Base-by-base conservation (phyloP, 495 filamentous ascomycete species). In the Trichoderma erinaceum region DNA sequence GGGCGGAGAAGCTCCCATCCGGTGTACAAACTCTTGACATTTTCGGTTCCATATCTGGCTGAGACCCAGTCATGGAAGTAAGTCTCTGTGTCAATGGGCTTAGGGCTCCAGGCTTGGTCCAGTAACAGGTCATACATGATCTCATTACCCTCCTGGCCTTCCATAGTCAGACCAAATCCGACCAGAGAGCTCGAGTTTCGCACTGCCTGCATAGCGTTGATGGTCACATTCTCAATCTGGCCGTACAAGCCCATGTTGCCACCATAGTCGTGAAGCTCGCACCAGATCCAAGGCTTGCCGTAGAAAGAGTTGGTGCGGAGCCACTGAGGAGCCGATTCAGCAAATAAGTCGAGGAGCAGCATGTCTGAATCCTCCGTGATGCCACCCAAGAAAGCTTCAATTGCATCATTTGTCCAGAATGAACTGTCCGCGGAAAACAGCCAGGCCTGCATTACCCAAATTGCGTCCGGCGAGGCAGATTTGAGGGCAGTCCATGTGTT, bases 371-470 rank as follows among this genome's bases (percentile, higher is more conserved):
- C 68, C 23, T 77, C 70, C 18, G 76, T 72, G 1, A 86, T 79
- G 18, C 83, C 83, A 8, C 76, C 78, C 8, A 86, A 73, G 68
- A 82, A 85, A 13, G 83, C 81, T 64, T 83, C 73, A 16, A 85
- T 74, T 11, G 80, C 74, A 8, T 80, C 78, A 38, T 78, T 75
- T 15, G 80, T 85, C 83, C 83, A 86, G 71, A 85, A 86, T 1
- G 70, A 72, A 0, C 72, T 68, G 41, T 78, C 77, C 13, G 74
- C 73, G 63, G 75, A 81, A 75, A 86, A 86, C 1, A 83, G 73
- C 83, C 83, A 86, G 32, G 82, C 83, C 69, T 86, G 83, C 81
- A 86, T 83, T 63, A 85, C 70, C 83, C 83, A 86, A 8, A 83
- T 74, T 1, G 83, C 83, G 10, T 78, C 70, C 1, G 83, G 77